Base-by-base conservation (phyloP, 2,329 filamentous ascomycete genomes). In the Laburnicola sp. region DNA sequence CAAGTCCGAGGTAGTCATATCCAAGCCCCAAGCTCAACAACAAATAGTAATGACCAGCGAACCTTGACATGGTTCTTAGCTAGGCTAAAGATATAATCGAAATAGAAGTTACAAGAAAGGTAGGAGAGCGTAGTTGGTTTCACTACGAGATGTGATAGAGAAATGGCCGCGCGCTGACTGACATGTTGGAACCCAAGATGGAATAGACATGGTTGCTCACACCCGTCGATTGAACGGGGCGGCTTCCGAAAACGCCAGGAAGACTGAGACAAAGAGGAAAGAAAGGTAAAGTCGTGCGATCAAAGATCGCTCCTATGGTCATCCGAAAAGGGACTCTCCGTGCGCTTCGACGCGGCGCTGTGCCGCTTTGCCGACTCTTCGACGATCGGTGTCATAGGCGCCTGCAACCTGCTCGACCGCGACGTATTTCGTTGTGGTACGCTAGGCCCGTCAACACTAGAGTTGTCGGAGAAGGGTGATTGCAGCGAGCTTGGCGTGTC, bases 321-420 rank as follows among this genome's bases (percentile, higher is more conserved):
- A 50, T 73, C 70, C 3, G 65, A 62, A 49, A 73, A 73, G 2
- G 70, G 70, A 38, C 66, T 70, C 39, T 67, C 63, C 11, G 66
- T 65, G 39, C 70, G 58, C 50, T 62, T 62, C 28, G 65, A 67
- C 6, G 66, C 60, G 37, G 59, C 60, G 44, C 67, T 75, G 16
- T 63, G 57, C 27, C 74, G 67, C 55, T 68, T 71, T 1, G 71
- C 72, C 23, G 71, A 70, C 56, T 79, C 76, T 51, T 79, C 77
- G 6, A 75, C 73, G n/a, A 78, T 76, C 16, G 76, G 75, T 21
- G 72, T 75, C 53, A 79, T 71, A 6, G 69, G 68, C 22, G 63
- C 58, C 21, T 64, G 65, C 2, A 70, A 53, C 21, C 58, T 61
- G 26, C 60, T 64, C 7, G 63, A 64, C 2, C 58, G 57, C 25